Evolutionary conservation across 352 stramenopile species (phyloP).

Genomic region (Phytopythium oedochilum): DNA sequence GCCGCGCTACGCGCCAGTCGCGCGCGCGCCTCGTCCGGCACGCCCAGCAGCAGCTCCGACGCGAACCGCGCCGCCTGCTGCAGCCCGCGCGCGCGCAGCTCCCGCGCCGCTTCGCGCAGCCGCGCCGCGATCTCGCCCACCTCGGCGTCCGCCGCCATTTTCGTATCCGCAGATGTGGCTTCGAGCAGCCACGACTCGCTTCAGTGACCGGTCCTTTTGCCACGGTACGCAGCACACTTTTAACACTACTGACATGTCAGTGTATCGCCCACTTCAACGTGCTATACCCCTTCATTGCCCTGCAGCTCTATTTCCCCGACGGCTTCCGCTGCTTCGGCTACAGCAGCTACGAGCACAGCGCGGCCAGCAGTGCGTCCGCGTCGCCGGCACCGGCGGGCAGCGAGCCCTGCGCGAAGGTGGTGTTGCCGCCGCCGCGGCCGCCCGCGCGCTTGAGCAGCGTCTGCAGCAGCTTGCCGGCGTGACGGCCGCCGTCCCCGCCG

Average conservation of each 20-base stretch:
- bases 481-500: conserved; percentile 16
- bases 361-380: not conserved
- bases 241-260: not conserved
- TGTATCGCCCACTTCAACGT: not conserved
- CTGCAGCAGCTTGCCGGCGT: conserved; percentile 61
- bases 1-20: not conserved
- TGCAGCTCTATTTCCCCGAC: not conserved
- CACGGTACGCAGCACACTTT: not conserved
- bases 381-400: conserved; percentile 6
- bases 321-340: not conserved
- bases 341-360: not conserved
- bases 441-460: conserved; percentile 42
- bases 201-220: not conserved
- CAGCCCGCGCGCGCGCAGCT: conserved; percentile 52
- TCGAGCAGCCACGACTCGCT: not conserved
- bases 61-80: conserved; percentile 69
- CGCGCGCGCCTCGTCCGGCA: conserved; percentile 33
- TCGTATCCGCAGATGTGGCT: not conserved
- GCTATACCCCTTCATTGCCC: not conserved
- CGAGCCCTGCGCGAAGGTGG: conserved; percentile 58
- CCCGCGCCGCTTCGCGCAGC: conserved; percentile 41
- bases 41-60: conserved; percentile 69
- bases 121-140: conserved; percentile 25
- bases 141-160: not conserved
- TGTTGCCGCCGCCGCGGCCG: conserved; percentile 53